Conservation (phyloP, 306 rosid genomes). For the Lathyrus sativus region DNA sequence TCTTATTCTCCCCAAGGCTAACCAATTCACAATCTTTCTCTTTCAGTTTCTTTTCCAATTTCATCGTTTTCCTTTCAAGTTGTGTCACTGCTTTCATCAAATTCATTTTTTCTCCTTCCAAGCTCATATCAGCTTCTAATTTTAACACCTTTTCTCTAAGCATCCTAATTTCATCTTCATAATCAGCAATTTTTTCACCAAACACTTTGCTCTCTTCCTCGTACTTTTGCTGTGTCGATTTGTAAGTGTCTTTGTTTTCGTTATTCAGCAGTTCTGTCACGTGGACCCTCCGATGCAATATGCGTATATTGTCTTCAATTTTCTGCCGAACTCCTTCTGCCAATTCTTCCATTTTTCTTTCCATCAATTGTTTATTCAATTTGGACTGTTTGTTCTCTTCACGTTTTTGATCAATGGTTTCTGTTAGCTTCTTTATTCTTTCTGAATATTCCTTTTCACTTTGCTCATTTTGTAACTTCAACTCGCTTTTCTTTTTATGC, state of each 20-base stretch:
- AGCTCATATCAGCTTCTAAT: constrained; percentile 59
- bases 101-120: constrained; percentile 64
- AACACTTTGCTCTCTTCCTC: constrained; percentile 48
- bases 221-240: constrained; percentile 37
- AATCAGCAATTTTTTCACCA: constrained; percentile 41
- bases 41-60: constrained; percentile 51
- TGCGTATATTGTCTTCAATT: constrained; percentile 52
- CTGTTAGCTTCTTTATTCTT: constrained; percentile 43
- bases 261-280: constrained; percentile 60
- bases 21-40: constrained; percentile 64
- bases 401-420: constrained; percentile 20
- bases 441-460: constrained; percentile 3
- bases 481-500: neutral
- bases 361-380: neutral
- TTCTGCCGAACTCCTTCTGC: constrained; percentile 18
- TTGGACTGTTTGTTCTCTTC: neutral
- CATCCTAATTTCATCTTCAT: constrained; percentile 39
- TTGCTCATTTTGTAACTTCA: neutral
- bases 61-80: constrained; percentile 58
- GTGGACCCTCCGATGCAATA: constrained; percentile 55
- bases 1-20: constrained; percentile 65
- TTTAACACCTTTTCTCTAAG: constrained; percentile 58
- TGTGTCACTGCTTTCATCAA: constrained; percentile 44
- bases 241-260: constrained; percentile 56
- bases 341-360: neutral